A percentile compares a stretch with the other conserved stretches of the same genome.
Conservation (phyloP, 169 alveolate genomes). For the Plasmodium inui region DNA sequence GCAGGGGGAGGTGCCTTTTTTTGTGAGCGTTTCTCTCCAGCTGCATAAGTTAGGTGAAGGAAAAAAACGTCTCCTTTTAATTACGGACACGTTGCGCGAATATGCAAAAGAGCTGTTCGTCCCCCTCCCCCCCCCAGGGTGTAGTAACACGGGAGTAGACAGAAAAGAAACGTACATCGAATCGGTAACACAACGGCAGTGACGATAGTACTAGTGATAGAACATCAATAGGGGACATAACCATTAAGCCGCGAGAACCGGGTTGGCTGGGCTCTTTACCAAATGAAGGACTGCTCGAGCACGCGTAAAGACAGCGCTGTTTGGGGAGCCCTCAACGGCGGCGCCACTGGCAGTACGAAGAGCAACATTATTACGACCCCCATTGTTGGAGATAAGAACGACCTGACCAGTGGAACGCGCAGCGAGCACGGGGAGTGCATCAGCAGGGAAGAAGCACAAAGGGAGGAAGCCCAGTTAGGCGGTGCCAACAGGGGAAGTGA, state of each 20-base stretch:
- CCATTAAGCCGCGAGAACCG: not conserved
- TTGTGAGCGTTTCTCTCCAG: not conserved
- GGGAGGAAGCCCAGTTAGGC: not conserved
- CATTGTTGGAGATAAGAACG: not conserved
- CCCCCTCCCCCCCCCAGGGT: not conserved
- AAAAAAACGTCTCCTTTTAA: not conserved
- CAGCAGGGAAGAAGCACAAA: not conserved
- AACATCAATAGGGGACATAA: not conserved
- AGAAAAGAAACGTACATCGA: not conserved
- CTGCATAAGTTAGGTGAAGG: not conserved
- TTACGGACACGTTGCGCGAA: not conserved
- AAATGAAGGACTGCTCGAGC: slow-evolving; percentile 3
- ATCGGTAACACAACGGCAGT: not conserved
- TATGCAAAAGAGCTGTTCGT: not conserved
- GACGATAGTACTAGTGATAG: not conserved
- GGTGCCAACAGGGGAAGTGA: not conserved
- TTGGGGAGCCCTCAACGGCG: not conserved
- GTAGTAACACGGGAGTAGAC: not conserved
- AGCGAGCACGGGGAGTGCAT: not conserved
- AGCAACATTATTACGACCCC: not conserved
- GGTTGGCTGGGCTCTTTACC: not conserved
- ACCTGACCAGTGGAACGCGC: not conserved
- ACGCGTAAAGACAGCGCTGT: not conserved
- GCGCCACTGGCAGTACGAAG: not conserved
- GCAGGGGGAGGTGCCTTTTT: not conserved